phyloP scores from a whole-genome alignment of 345 rosid species.

The Pelargonium nanum region DNA sequence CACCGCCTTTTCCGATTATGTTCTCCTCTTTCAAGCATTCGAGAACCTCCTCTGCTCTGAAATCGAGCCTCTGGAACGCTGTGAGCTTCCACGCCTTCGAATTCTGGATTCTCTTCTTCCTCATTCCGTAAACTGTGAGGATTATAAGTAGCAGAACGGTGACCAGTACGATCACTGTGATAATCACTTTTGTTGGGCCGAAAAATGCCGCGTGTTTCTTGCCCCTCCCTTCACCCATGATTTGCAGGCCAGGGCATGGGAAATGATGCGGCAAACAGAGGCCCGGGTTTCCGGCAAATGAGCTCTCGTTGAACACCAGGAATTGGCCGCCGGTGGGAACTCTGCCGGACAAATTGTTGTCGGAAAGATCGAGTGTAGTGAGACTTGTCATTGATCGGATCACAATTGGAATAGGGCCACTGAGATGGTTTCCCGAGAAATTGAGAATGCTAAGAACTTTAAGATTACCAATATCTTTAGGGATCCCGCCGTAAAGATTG shows the following conservation, averaged over 20 bases:
- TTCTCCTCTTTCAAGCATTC: constrained; percentile 80
- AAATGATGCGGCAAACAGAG: constrained; percentile 40
- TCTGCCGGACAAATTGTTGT: constrained; percentile 50
- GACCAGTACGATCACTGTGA: constrained; percentile 28
- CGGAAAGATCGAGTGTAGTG: constrained; percentile 64
- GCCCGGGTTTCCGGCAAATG: constrained; percentile 58
- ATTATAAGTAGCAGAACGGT: constrained; percentile 33
- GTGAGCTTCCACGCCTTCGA: constrained; percentile 71
- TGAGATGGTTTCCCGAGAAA: constrained; percentile 54
- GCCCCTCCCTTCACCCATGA: constrained; percentile 12
- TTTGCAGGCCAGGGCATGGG: constrained; percentile 30
- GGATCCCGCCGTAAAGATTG: constrained; percentile 53
- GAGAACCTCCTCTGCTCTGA: constrained; percentile 70
- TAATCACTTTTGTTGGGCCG: constrained; percentile 31
- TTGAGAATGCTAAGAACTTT: constrained; percentile 50
- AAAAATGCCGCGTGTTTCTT: constrained; percentile 9
- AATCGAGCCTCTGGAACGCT: constrained; percentile 63
- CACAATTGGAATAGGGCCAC: constrained; percentile 56
- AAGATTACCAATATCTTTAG: constrained; percentile 34
- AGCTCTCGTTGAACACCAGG: constrained; percentile 51
- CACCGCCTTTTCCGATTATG: constrained; percentile 92
- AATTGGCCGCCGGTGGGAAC: constrained; percentile 73
- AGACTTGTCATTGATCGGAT: constrained; percentile 63
- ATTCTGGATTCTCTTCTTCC: constrained; percentile 35
- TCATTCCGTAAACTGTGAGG: constrained; percentile 32